phyloP scores from a whole-genome alignment of 83 land plant species.

The Larix sibirica region DNA sequence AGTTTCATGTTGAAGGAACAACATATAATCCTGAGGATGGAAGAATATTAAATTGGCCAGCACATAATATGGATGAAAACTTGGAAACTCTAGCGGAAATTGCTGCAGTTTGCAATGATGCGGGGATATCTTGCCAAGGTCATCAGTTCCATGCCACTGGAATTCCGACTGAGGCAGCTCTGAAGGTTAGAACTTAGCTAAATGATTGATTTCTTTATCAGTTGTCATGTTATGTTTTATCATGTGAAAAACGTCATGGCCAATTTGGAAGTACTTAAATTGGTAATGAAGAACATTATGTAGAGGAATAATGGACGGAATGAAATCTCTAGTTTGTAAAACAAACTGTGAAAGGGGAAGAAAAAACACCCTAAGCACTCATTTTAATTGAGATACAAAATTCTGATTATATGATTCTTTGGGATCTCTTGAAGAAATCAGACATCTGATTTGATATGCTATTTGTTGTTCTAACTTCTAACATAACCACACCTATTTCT shows the following conservation, averaged over 20 bases:
- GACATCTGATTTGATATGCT: neutral
- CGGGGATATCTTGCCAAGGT: constrained; percentile 56
- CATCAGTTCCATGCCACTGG: constrained; percentile 76
- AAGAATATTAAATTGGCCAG: constrained; percentile 48
- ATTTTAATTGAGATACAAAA: neutral
- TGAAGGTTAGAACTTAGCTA: constrained; percentile 50
- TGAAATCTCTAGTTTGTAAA: neutral
- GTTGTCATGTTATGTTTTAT: neutral
- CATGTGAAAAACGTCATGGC: neutral
- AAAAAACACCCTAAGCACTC: neutral
- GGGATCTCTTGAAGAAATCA: too few species aligned
- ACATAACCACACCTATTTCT: neutral
- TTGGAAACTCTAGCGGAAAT: constrained; percentile 78
- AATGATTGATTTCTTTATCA: neutral
- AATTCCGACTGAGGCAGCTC: constrained; percentile 96
- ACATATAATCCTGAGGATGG: constrained; percentile 91
- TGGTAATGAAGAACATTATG: neutral
- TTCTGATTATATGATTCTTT: neutral
- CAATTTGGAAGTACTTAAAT: neutral
- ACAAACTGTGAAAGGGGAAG: neutral
- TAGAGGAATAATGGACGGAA: neutral
- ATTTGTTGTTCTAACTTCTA: neutral
- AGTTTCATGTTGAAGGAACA: constrained; percentile 85
- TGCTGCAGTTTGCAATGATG: constrained; percentile 91
- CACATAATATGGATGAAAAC: constrained; percentile 58